These are phyloP conservation scores for Phlyctochytrium planicorne DNA, from an alignment of 192 early-diverging fungal species.

Conservation along the genomic window DNA sequence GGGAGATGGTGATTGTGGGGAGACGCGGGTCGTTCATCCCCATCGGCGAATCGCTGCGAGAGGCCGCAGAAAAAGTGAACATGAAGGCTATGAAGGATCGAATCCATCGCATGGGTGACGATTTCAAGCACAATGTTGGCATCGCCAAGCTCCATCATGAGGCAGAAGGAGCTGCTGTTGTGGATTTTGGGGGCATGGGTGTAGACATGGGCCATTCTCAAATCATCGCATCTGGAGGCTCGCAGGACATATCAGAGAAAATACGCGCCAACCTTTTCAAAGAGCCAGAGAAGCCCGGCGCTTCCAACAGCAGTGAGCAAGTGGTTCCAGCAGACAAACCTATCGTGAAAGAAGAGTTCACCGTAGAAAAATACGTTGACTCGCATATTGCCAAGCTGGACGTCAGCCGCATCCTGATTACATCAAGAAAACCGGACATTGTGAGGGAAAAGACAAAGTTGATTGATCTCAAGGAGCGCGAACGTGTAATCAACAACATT, in stretches of 20 bases:
- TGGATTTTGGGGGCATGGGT: background rate
- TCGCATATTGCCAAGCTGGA: background rate
- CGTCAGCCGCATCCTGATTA: background rate
- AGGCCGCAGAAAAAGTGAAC: background rate
- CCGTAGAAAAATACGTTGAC: background rate
- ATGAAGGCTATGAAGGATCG: background rate
- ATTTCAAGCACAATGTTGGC: background rate
- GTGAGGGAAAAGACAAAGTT: background rate
- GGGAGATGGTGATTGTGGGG: background rate
- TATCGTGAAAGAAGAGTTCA: background rate
- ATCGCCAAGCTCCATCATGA: background rate
- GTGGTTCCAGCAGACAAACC: background rate
- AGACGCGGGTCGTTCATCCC: constrained; percentile 1
- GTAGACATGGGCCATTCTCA: no score
- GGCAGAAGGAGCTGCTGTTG: background rate
- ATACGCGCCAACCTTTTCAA: constrained; percentile 3
- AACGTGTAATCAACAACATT: background rate
- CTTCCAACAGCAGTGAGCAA: background rate
- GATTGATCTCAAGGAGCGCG: background rate
- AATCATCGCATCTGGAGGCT: no score
- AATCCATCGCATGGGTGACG: background rate
- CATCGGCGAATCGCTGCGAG: background rate
- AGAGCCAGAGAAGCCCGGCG: background rate
- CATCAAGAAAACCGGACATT: background rate
- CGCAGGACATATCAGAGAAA: background rate